Evolutionary conservation across 176 grass and related monocot genomes (phyloP).

Genomic region (Hordeum vulgare): MorexV3_pseudomolecules_assembly NC_058520.1:28900862-28901361

Average conservation of each 20-base stretch:
- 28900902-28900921: conserved; percentile 82
- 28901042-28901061: neutral
- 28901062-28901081: neutral
- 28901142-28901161: neutral
- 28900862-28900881: conserved; percentile 3
- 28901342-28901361: neutral
- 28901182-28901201: conserved; percentile 45
- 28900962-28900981: neutral
- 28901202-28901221: conserved; percentile 43
- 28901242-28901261: conserved; percentile 51
- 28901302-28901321: neutral
- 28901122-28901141: neutral
- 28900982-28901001: neutral
- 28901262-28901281: conserved; percentile 43
- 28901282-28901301: neutral
- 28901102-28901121: neutral
- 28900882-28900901: conserved; percentile 89
- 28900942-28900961: conserved; percentile 37
- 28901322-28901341: neutral
- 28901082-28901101: neutral
- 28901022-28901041: neutral
- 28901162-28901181: neutral
- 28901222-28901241: conserved; percentile 19
- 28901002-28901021: neutral
- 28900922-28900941: conserved; percentile 52